These are phyloP conservation scores for Tricholoma furcatifolium DNA, from an alignment of 768 basidiomycete species.

Conservation along the genomic window DNA sequence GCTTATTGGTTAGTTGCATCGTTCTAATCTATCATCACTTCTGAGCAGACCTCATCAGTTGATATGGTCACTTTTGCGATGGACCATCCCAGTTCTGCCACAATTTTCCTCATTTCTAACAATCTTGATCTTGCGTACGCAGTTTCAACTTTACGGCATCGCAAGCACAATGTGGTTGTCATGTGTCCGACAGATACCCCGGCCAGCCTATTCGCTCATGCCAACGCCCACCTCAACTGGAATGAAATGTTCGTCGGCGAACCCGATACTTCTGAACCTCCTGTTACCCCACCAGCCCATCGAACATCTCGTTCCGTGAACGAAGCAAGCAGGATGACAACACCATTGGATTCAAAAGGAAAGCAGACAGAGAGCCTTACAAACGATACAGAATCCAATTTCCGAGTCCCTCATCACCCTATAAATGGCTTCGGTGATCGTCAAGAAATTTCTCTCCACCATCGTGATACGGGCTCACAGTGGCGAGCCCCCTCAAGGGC, in stretches of 20 bases:
- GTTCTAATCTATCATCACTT: background rate
- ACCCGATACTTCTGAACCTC: background rate
- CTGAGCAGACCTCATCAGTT: slow-evolving; percentile 11
- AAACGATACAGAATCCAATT: background rate
- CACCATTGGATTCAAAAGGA: slow-evolving; percentile 1
- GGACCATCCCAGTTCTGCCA: slow-evolving; percentile 43
- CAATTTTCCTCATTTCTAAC: slow-evolving; percentile 46
- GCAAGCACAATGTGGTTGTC: slow-evolving; percentile 37
- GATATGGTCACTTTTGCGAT: slow-evolving; percentile 32
- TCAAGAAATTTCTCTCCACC: background rate
- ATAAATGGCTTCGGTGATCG: background rate
- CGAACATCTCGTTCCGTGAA: slow-evolving; percentile 1
- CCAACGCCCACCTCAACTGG: slow-evolving; percentile 49
- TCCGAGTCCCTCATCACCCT: background rate
- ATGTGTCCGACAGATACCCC: slow-evolving; percentile 37
- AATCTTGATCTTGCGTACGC: slow-evolving; percentile 46
- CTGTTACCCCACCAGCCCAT: slow-evolving; percentile 5
- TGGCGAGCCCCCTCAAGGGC: slow-evolving; percentile 8
- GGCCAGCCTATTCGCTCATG: slow-evolving; percentile 42
- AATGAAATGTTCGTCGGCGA: slow-evolving; percentile 33
- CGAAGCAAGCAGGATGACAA: background rate
- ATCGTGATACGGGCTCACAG: background rate
- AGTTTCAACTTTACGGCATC: slow-evolving; percentile 37
- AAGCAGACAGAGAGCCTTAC: slow-evolving; percentile 7
- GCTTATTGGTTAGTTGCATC: slow-evolving; percentile 56